These are phyloP conservation scores for Phalaenopsis aphrodite DNA, from an alignment of 106 monocot species.

Conservation along the genomic window DNA sequence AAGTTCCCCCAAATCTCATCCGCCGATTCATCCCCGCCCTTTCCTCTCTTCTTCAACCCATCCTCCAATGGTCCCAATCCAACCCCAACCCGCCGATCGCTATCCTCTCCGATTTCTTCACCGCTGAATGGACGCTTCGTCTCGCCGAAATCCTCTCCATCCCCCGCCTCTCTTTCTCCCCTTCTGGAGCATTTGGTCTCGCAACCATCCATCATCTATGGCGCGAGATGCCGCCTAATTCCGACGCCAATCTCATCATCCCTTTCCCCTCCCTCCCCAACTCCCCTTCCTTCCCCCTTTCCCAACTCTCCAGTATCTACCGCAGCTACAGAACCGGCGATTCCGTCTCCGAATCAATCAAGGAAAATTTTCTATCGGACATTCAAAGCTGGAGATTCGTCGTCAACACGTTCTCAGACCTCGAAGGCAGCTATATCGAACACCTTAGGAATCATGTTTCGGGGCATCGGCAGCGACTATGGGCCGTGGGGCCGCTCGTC, in stretches of 20 bases:
- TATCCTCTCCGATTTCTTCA: slow-evolving; percentile 49
- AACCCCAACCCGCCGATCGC: slow-evolving; percentile 12
- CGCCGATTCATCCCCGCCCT: slow-evolving; percentile 21
- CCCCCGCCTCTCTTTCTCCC: slow-evolving; percentile 21
- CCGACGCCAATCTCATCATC: background rate
- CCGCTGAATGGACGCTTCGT: slow-evolving; percentile 24
- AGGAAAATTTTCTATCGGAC: slow-evolving; percentile 16
- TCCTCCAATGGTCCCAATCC: slow-evolving; percentile 39
- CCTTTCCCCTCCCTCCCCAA: slow-evolving; percentile 30
- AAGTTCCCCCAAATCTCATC: slow-evolving; percentile 10
- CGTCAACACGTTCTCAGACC: slow-evolving; percentile 26
- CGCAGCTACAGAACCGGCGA: slow-evolving; percentile 21
- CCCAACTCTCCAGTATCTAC: slow-evolving; percentile 25
- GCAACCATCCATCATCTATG: slow-evolving; percentile 26
- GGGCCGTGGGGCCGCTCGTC: slow-evolving; percentile 41
- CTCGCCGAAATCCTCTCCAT: slow-evolving; percentile 19
- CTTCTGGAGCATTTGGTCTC: slow-evolving; percentile 16
- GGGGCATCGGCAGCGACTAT: slow-evolving; percentile 14
- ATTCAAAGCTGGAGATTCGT: slow-evolving; percentile 26
- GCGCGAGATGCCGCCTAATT: slow-evolving; percentile 11
- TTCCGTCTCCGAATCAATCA: slow-evolving; percentile 11
- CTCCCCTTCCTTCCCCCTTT: slow-evolving; percentile 22
- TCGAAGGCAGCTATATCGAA: slow-evolving; percentile 22
- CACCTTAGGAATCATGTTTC: slow-evolving; percentile 8
- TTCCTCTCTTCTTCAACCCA: slow-evolving; percentile 28